Evolutionary conservation across 495 filamentous ascomycete genomes (phyloP).

Genomic region (Hyaloscypha hepaticicola): DNA sequence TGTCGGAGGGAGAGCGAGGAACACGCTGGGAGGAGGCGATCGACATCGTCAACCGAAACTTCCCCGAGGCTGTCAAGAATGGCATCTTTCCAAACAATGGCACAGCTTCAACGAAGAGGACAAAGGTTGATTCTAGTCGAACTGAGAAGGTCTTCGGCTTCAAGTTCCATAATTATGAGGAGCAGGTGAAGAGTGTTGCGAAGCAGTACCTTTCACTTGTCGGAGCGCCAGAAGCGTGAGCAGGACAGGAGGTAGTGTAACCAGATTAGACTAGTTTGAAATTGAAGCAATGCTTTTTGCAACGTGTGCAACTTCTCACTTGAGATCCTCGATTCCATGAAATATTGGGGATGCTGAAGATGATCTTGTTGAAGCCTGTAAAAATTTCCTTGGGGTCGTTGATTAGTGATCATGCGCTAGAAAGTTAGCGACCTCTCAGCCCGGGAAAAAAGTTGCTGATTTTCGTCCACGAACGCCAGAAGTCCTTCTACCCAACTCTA

Average conservation of each 20-base stretch:
- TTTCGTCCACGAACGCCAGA: no score
- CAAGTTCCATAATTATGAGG: slow-evolving; percentile 44
- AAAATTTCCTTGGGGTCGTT: no score
- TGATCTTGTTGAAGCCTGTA: no score
- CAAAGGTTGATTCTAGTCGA: slow-evolving; percentile 41
- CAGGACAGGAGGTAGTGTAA: no score
- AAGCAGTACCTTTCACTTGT: slow-evolving; percentile 38
- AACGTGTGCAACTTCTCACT: no score
- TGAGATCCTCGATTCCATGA: neutral
- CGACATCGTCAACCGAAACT: slow-evolving; percentile 39
- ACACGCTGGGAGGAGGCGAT: slow-evolving; percentile 47
- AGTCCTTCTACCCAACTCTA: no score
- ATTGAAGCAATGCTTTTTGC: neutral
- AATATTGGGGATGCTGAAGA: neutral
- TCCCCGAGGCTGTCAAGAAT: slow-evolving; percentile 42
- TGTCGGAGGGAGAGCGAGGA: slow-evolving; percentile 26
- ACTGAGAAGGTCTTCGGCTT: slow-evolving; percentile 50
- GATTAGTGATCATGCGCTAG: neutral
- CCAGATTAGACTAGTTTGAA: no score
- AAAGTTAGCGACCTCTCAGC: neutral
- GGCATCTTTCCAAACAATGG: slow-evolving; percentile 41
- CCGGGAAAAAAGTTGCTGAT: no score
- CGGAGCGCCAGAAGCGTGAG: slow-evolving; percentile 15
- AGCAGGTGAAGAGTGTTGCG: slow-evolving; percentile 46
- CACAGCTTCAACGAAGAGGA: slow-evolving; percentile 34